Base-by-base conservation (phyloP, 768 basidiomycete species). In the Harrya chromipes region DNA sequence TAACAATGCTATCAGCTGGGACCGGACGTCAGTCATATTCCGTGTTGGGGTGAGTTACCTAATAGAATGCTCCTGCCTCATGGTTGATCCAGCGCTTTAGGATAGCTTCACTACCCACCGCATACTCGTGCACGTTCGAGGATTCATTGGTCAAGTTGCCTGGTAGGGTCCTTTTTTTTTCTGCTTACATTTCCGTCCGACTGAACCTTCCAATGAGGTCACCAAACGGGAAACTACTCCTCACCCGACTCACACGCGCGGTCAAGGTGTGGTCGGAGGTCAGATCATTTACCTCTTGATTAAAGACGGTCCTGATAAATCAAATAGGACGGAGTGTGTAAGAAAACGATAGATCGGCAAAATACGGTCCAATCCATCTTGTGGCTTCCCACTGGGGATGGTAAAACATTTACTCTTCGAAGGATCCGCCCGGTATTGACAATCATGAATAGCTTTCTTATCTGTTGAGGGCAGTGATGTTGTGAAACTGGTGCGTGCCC, bases 211-310 rank as follows among this genome's bases (percentile, higher is more conserved):
- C 26, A 59, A 48, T 40, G 52, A 76, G 75, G 78, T 77, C 77
- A 37, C 80, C 79, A 5, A 73, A 66, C 36, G 76, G 80, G 20
- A 65, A 54, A 45, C 50, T 67, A 19, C 64, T 80, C 39, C 66
- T 80, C 39, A 77, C 79, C 26, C 76, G 78, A 57, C 69, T 77
- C 46, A 71, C 65, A 47, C 76, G 75, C 29, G 72, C 71, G 38
- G 67, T 80, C 49, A 81, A 81, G 60, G 66, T 80, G 45, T 80
- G 79, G 79, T 74, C 69, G 5, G 74, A 76, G 63, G 78, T 77
- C 46, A 43, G 67, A 58, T 39, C 46, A 29, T 36, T 43, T 37
- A 19, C 49, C 20, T 24, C 44, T 23, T 4, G 20, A 31, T 43
- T n/a, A 37, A 46, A 40, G 46, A 36, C n/a, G 23, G 44, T 19